Percentiles rank a stretch among this genome's conserved stretches.
Evolutionary conservation across 2,329 filamentous ascomycete species (phyloP).

Genomic region (Mycosphaerella arachidis): DNA sequence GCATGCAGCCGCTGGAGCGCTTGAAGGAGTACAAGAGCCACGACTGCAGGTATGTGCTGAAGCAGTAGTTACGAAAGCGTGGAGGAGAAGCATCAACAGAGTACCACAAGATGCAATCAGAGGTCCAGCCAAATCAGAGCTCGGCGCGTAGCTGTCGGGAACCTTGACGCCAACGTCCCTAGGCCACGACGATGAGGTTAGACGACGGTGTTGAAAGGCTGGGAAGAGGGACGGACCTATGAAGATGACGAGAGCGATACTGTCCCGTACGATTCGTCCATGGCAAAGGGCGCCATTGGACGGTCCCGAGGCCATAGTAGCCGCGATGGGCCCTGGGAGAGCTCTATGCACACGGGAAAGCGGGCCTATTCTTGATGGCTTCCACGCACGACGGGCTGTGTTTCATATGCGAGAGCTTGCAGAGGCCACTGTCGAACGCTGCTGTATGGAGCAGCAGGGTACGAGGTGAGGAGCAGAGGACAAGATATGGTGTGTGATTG

Average conservation of each 20-base stretch:
- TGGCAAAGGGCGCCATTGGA: conserved; percentile 18
- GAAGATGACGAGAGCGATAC: conserved; percentile 19
- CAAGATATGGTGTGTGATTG: conserved; percentile 6
- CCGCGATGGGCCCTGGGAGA: conserved; percentile 10
- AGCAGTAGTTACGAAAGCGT: conserved; percentile 20
- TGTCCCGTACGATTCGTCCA: conserved; percentile 26
- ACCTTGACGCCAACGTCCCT: conserved; percentile 4
- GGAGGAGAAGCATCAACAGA: conserved; percentile 18
- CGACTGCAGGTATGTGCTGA: conserved; percentile 24
- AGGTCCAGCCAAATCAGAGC: conserved; percentile 23
- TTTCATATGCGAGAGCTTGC: conserved; percentile 21
- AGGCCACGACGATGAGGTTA: conserved; percentile 18
- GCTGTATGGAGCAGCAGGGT: conserved; percentile 13
- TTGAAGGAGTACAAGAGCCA: conserved; percentile 17
- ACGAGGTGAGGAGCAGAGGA: conserved; percentile 8
- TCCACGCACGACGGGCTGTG: conserved; percentile 22
- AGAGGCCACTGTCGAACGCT: conserved; percentile 10
- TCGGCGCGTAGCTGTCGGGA: conserved; percentile 27
- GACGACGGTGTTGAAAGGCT: conserved; percentile 27
- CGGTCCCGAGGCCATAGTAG: conserved; percentile 9
- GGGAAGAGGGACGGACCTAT: conserved; percentile 28
- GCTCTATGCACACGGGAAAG: conserved; percentile 6
- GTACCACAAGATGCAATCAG: conserved; percentile 23
- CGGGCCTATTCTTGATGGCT: conserved; percentile 20
- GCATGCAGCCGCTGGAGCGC: conserved; percentile 39